Evolutionary conservation across 2,329 filamentous ascomycete genomes (phyloP), one percentile per base, ranked within the genome.

Genomic region (Ceratocystis eucalypticola): DNA sequence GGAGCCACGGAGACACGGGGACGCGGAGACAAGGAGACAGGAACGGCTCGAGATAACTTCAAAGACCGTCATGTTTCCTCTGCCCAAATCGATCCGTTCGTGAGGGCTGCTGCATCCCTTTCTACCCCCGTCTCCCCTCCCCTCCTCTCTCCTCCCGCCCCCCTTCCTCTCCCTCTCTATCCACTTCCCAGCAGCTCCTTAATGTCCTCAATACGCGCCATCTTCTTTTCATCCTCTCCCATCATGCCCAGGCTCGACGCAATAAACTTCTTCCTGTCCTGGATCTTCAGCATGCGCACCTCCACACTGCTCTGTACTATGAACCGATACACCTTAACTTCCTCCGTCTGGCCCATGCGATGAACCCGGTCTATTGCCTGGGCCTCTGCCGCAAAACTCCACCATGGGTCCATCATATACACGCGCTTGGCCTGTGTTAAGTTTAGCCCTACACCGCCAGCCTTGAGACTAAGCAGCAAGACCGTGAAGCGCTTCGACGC

Each of bases 401-500:
- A 99, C 94, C 94, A 99, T 0, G 94, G 94, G 75, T 99, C 94
- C 94, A 99, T 97, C 89, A 99, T 95, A 77, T 88, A 99, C 4
- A 99, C 95, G 65, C 89, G 81, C 69, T 87, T 90, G 5, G 94
- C 94, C 70, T 86, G 87, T 0, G 93, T 97, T 69, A 99, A 76
- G 73, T 99, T 99, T 55, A 99, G 80, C 0, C 94, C 94, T 0
- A 99, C 94, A 28, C 94, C 95, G 3, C 95, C 94, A 0, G 95
- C 94, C 22, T 91, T 83, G 66, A 99, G 79, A 71, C 88, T 93
- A 64, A 99, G 83, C 1, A 99, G 80, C 3, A 99, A 78, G 0
- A 99, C 84, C 1, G 83, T 83, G 28, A 90, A 89, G 62, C 82
- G 84, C 1, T 78, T 74, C 67, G 79, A 75, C 3, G 66, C 67